phyloP scores from a whole-genome alignment of 2,329 filamentous ascomycete species.

The Pseudogymnoascus sp. region DNA sequence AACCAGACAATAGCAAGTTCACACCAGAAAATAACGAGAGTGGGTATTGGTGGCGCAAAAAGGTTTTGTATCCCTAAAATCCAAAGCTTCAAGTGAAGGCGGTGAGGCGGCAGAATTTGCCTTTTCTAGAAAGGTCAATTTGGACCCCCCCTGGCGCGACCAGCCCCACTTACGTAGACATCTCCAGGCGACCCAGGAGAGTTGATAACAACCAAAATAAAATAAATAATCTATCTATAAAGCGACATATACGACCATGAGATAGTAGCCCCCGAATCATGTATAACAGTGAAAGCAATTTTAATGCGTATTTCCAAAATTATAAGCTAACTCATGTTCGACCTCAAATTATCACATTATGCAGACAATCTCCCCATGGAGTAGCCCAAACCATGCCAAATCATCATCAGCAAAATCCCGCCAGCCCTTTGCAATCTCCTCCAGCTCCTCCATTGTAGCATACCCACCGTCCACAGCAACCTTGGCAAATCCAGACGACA shows the following conservation, averaged over 20 bases:
- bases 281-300: background rate
- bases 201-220: background rate
- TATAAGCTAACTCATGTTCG: background rate
- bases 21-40: background rate
- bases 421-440: constrained; percentile 30
- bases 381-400: constrained; percentile 31
- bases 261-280: background rate
- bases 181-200: background rate
- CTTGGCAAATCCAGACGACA: constrained; percentile 26
- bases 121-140: background rate
- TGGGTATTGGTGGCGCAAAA: constrained; percentile 7
- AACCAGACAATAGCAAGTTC: background rate
- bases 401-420: constrained; percentile 29
- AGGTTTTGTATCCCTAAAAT: constrained; percentile 3
- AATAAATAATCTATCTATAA: too few relatives aligned
- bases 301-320: background rate
- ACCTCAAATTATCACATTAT: background rate
- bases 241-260: background rate
- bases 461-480: constrained; percentile 27
- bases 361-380: constrained; percentile 34
- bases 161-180: background rate
- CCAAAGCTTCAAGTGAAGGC: constrained; percentile 2
- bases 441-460: constrained; percentile 28
- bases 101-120: constrained; percentile 1
- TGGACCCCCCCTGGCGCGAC: background rate